These are phyloP conservation scores for Sarcodon sp. DNA, from an alignment of 768 basidiomycete genomes.

Conservation along the genomic window DNA sequence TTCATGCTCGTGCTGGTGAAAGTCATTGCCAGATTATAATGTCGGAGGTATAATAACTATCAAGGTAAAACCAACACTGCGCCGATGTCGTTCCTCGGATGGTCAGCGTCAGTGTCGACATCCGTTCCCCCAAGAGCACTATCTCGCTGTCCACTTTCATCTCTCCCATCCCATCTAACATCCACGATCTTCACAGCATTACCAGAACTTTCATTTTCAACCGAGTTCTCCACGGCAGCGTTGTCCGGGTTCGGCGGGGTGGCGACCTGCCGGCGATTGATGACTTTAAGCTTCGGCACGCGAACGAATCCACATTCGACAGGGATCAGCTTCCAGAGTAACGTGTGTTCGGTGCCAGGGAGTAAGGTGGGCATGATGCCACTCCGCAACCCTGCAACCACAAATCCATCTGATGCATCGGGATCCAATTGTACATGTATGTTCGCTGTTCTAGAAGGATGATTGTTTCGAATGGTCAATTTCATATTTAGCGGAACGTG, in stretches of 20 bases:
- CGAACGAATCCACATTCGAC: constrained; percentile 59
- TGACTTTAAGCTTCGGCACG: constrained; percentile 49
- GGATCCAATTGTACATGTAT: constrained; percentile 64
- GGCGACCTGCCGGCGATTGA: constrained; percentile 31
- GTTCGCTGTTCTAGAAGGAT: constrained; percentile 51
- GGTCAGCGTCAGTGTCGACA: too few species aligned
- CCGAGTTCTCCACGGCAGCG: constrained; percentile 7
- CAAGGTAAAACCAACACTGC: not conserved
- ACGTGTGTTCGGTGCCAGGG: constrained; percentile 52
- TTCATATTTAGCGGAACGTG: constrained; percentile 47
- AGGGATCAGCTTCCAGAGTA: constrained; percentile 61
- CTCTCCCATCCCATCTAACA: constrained; percentile 26
- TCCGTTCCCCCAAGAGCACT: not conserved
- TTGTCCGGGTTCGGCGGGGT: constrained; percentile 9
- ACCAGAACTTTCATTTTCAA: constrained; percentile 23
- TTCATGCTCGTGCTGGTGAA: too few species aligned
- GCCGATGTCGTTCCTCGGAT: not conserved
- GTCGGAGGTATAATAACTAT: not conserved
- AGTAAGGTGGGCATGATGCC: constrained; percentile 61
- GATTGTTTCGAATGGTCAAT: constrained; percentile 52
- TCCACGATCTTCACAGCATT: constrained; percentile 43
- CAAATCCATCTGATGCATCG: constrained; percentile 57
- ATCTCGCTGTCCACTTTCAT: not conserved
- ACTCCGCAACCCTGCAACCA: constrained; percentile 63
- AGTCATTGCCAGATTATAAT: too few species aligned